Base-by-base conservation (phyloP, 2,329 filamentous ascomycete species). In the Alternaria dauci region DNA sequence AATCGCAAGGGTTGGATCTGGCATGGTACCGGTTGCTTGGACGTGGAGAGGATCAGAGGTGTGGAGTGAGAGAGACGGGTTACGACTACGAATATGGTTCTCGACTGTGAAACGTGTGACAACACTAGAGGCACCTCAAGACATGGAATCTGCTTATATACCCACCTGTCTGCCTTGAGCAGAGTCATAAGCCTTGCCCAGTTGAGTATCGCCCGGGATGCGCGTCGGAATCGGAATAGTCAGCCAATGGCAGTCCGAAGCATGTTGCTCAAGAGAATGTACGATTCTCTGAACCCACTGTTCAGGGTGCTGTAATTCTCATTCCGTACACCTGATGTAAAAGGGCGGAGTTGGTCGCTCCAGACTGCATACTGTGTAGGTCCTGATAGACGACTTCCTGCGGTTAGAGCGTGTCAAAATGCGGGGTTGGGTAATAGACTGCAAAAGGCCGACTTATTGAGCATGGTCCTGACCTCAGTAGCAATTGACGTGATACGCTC, bases 1-100 rank as follows among this genome's bases (percentile, higher is more conserved):
- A 53, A 77, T 59, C 36, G 66, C 34, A 46, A 77, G 71, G 28
- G 64, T 69, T 6, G 71, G 50, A 46, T 69, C 61, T 4, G 68
- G 58, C 68, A 71, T 72, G 9, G 62, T 63, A 18, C 4, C 9
- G 20, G 41, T 25, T 18, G 25, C 25, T 14, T 36, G 16, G n/a
- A 23, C 8, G n/a, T 34, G 18, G 26, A 30, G 30, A 28, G n/a
- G 14, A 11, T 36, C 5, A 20, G 14, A 7, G 14, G 2, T 20
- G 16, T 4, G 14, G 38, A 5, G 6, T n/a, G 38, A 36, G 9
- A 23, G n/a, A 25, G n/a, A 53, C 12, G 51, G 20, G 16, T n/a
- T 16, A 32, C 23, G 1, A 34, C 46, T 12, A 2, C 11, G 8
- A 16, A 23, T 16, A 23, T n/a, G 23, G 4, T 42, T 5, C 5